Base-by-base conservation (phyloP, 1,139 yeast genomes). In the Wickerhamomyces sp. region DNA sequence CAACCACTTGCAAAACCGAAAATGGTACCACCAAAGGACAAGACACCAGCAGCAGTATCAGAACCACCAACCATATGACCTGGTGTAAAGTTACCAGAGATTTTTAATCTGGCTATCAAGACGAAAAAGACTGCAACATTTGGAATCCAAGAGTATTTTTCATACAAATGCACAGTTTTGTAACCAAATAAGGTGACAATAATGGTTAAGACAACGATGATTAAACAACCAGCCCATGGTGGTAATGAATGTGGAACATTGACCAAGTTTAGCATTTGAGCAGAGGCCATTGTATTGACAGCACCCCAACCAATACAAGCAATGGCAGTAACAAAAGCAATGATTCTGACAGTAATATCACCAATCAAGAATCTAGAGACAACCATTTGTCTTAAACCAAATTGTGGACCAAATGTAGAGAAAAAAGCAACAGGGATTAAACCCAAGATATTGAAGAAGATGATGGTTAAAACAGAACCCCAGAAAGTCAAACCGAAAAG, bases 301-400 rank as follows among this genome's bases (percentile, higher is more conserved):
- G 95, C 88, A 66, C 95, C 90, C 97, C 97, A 90, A 54, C 97
- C 97, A 52, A 90, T 78, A 76, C 96, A 88, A 14, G 96, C 94
- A 58, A 90, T 66, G 59, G 83, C 78, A 63, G 90, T 90, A 60
- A 90, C 73, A 38, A 84, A 64, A 15, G 95, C 84, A 61, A 90
- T 86, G 47, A 90, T 72, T 63, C 95, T 77, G 67, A 86, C 83
- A 42, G 86, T 82, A 39, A 72, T 65, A 63, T 83, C 80, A 56
- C 97, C 97, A 58, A 84, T 75, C 61, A 90, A 75, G 67, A 75
- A 90, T 55, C 91, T 77, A 14, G 95, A 80, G 53, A 91, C 64
- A 40, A 87, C 74, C 89, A 90, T 84, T 67, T 90, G 97, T 68
- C 97, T 81, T 54, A 91, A 73, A 55, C 97, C 97, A 47, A 86